These are phyloP conservation scores for Boletus rubescentipes DNA, from an alignment of 768 basidiomycete species.

Conservation along the genomic window DNA sequence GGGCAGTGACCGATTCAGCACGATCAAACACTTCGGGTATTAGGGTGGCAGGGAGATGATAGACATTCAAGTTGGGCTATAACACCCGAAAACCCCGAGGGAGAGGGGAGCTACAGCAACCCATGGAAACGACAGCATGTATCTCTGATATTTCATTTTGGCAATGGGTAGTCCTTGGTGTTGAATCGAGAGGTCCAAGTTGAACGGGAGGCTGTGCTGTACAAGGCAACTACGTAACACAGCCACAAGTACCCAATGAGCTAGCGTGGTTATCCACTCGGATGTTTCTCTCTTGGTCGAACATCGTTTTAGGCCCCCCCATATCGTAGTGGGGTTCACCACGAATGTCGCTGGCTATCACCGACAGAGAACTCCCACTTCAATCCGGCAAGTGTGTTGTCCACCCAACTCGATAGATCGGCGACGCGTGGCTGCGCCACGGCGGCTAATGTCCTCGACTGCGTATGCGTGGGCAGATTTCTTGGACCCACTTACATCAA, in stretches of 20 bases:
- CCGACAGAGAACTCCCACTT: too few species aligned
- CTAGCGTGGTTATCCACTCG: too few species aligned
- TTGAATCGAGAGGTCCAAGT: neutral
- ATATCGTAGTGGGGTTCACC: too few species aligned
- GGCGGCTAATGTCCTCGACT: neutral
- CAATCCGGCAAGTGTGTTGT: too few species aligned
- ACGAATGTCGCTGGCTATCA: too few species aligned
- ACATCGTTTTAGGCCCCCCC: too few species aligned
- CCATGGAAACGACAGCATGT: neutral
- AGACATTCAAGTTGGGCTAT: neutral
- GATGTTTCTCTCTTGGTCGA: too few species aligned
- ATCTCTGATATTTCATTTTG: neutral
- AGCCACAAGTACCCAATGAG: too few species aligned
- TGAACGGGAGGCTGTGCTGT: neutral
- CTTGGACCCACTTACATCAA: neutral
- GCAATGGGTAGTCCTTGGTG: neutral
- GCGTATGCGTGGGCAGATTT: too few species aligned
- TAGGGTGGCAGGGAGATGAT: neutral
- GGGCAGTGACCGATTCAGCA: constrained; percentile 11
- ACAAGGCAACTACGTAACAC: too few species aligned
- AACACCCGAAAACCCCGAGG: neutral
- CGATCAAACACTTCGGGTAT: constrained; percentile 22
- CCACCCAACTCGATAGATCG: too few species aligned
- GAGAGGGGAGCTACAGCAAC: neutral
- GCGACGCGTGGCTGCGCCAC: neutral